Base-by-base conservation (phyloP, 2,329 filamentous ascomycete genomes). In the Pleomassaria siparia region DNA sequence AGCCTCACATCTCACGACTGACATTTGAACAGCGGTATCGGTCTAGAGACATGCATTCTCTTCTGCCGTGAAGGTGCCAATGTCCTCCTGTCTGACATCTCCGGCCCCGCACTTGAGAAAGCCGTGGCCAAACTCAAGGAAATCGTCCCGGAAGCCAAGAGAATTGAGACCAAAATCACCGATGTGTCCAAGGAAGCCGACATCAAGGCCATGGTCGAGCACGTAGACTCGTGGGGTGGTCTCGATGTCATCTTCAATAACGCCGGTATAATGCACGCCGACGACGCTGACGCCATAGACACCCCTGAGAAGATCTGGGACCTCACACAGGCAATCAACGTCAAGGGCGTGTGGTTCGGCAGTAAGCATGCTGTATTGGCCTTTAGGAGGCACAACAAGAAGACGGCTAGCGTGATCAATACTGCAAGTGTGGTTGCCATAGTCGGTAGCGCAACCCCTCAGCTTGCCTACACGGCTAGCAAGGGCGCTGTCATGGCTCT, bases 261-360 rank as follows among this genome's bases (percentile, higher is more conserved):
- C 71, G 91, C 91, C 20, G 91, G 91, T 46, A 96, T 96, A 72
- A 96, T 96, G 91, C 91, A 96, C 75, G 85, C 84, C 40, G 79
- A 87, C 48, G 75, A 79, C 52, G 75, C 74, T 29, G 68, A 72
- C 71, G 90, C 91, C 40, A 77, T 95, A 69, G 82, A 87, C 69
- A 96, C 91, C 1, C 85, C 89, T 42, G 90, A 96, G 76, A 85
- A 83, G 62, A 91, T 96, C 76, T 96, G 91, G 91, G 90, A 96
- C 64, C 76, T 95, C 58, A 96, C 91, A 4, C 90, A 95, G 53
- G 85, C 84, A 70, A 95, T 96, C 78, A 96, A 96, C 73, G 91
- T 96, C 72, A 96, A 96, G 82, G 91, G 91, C 35, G 91, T 96
- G n/a, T 96, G 91, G 91, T 96, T 84, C 71, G 91, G 91, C 51